phyloP scores from a whole-genome alignment of 2,329 filamentous ascomycete genomes.

The Leptographium radiaticola region DNA sequence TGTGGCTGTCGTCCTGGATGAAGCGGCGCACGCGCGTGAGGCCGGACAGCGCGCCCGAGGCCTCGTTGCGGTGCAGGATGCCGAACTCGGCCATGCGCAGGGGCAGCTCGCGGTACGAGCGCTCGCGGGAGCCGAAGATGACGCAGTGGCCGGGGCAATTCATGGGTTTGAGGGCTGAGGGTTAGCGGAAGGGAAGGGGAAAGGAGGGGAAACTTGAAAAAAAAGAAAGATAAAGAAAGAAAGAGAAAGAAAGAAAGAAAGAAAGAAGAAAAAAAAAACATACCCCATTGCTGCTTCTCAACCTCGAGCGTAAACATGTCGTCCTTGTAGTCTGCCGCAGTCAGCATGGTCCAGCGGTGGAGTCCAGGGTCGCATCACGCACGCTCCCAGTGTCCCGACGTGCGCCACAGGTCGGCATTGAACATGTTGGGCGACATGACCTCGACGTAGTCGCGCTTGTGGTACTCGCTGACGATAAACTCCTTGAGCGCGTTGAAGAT shows the following conservation, averaged over 20 bases:
- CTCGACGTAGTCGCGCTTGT: conserved; percentile 85
- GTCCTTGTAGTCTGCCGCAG: conserved; percentile 56
- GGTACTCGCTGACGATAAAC: conserved; percentile 78
- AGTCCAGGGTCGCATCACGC: neutral
- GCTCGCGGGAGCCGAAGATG: conserved; percentile 60
- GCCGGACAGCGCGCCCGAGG: conserved; percentile 68
- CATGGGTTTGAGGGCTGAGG: conserved; percentile 50
- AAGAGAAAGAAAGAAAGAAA: neutral
- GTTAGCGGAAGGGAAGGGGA: neutral
- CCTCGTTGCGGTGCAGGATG: conserved; percentile 74
- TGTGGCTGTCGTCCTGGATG: conserved; percentile 84
- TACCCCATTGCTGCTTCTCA: conserved; percentile 52
- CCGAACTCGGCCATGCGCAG: conserved; percentile 81
- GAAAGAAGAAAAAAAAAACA: neutral
- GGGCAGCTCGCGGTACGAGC: conserved; percentile 69
- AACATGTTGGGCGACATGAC: conserved; percentile 96
- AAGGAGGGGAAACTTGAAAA: no score
- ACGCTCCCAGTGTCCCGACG: conserved; percentile 79
- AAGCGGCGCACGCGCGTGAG: conserved; percentile 76
- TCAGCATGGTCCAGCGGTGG: neutral
- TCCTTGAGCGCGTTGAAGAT: conserved; percentile 33
- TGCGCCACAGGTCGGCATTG: conserved; percentile 86
- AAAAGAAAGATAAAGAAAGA: neutral
- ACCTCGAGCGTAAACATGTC: conserved; percentile 71
- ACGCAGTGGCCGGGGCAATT: conserved; percentile 85